These are phyloP conservation scores for Fusarium scirpi DNA, from an alignment of 2,329 filamentous ascomycete species.

Conservation along the genomic window DNA sequence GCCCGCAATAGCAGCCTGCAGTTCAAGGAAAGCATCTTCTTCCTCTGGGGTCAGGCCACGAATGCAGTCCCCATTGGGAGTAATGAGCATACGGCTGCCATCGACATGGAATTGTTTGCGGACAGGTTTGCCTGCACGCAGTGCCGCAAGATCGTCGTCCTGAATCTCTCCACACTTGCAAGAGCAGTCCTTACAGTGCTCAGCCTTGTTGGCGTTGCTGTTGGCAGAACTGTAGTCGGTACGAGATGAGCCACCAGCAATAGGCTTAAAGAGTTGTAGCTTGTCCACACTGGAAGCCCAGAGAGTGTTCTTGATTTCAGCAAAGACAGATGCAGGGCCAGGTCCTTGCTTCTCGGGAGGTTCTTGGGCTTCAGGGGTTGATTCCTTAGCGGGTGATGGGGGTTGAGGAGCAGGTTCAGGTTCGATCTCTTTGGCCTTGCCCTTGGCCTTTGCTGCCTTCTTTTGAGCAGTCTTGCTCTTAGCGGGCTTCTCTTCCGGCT, in stretches of 20 bases:
- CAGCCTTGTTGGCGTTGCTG: slow-evolving; percentile 40
- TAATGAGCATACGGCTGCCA: slow-evolving; percentile 76
- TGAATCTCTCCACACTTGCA: slow-evolving; percentile 58
- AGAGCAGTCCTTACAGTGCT: slow-evolving; percentile 53
- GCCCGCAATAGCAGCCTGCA: slow-evolving; percentile 70
- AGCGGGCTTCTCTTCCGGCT: slow-evolving; percentile 35
- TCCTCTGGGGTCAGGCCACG: slow-evolving; percentile 76
- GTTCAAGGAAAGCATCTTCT: slow-evolving; percentile 75
- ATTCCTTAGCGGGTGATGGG: slow-evolving; percentile 37
- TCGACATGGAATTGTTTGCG: slow-evolving; percentile 69
- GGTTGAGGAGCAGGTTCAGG: slow-evolving; percentile 33
- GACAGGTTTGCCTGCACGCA: slow-evolving; percentile 69
- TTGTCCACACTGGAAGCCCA: slow-evolving; percentile 52
- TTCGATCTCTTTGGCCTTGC: slow-evolving; percentile 46
- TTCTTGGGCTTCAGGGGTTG: slow-evolving; percentile 35
- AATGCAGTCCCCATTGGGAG: slow-evolving; percentile 81
- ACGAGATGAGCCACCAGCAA: slow-evolving; percentile 49
- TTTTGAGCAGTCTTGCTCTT: slow-evolving; percentile 51
- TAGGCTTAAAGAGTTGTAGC: slow-evolving; percentile 54
- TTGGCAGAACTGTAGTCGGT: slow-evolving; percentile 43
- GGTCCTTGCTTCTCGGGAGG: slow-evolving; percentile 48
- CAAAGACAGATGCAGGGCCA: slow-evolving; percentile 52
- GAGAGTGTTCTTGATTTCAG: slow-evolving; percentile 51
- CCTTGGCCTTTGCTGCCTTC: slow-evolving; percentile 49
- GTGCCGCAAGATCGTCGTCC: slow-evolving; percentile 64